phyloP scores from a whole-genome alignment of 148 eudicot species.

The Polygonum aviculare region DNA sequence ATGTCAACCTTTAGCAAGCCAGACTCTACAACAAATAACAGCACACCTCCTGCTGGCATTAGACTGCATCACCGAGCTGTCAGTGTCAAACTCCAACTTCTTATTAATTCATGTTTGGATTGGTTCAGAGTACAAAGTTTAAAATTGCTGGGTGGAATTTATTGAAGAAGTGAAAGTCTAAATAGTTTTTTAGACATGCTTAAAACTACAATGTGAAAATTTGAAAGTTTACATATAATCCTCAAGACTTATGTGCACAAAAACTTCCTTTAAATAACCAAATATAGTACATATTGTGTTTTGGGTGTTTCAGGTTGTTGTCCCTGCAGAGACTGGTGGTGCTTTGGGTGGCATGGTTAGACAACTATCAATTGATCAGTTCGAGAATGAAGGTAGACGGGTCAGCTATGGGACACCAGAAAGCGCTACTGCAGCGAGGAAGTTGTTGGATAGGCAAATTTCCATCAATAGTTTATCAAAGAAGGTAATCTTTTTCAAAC shows the following conservation, averaged over 20 bases:
- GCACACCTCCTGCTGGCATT: slow-evolving; percentile 75
- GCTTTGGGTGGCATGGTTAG: slow-evolving; percentile 99
- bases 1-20: slow-evolving; percentile 63
- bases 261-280: neutral
- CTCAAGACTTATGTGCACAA: no score
- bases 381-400: slow-evolving; percentile 98
- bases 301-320: slow-evolving; percentile 59
- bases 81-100: slow-evolving; percentile 24
- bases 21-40: slow-evolving; percentile 49
- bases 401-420: slow-evolving; percentile 99
- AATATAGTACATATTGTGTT: slow-evolving; percentile 7
- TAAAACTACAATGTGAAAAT: no score
- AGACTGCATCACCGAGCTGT: slow-evolving; percentile 97
- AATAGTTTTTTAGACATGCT: no score
- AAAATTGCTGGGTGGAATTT: no score
- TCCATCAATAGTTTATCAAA: slow-evolving; percentile 90
- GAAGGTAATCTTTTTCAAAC: slow-evolving; percentile 44
- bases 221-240: no score
- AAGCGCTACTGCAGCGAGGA: slow-evolving; percentile 92
- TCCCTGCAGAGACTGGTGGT: slow-evolving; percentile 98
- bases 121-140: neutral
- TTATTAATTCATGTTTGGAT: neutral
- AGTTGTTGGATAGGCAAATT: slow-evolving; percentile 90
- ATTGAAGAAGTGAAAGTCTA: no score
- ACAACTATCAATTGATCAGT: slow-evolving; percentile 96